Evolutionary conservation across 352 stramenopile species (phyloP), one percentile per base, ranked within the genome.

Genomic region (Lagenidium sp.): DNA sequence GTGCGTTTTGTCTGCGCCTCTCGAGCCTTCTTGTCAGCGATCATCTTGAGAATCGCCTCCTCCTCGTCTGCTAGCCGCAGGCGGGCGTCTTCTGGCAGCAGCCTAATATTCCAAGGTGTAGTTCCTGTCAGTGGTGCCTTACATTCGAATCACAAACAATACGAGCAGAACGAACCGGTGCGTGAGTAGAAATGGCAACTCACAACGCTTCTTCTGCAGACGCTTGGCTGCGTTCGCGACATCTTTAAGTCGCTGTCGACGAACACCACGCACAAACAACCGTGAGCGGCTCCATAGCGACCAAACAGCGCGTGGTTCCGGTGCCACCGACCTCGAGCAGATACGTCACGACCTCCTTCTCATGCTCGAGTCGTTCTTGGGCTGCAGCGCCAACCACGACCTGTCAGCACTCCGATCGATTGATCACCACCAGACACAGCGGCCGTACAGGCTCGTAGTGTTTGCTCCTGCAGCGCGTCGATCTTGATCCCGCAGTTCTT

Each of bases 341-440:
- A 49, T 85, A 82, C 3, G 75, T 59, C 42, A 90, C 72, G 41
- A 90, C 61, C 32, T 90, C 75, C 32, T 76, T 72, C 40, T 85
- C 60, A 35, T 85, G 68, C 41, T 87, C 67, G 16, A 59, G 47
- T 6, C 52, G 50, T 44, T n/a, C n/a, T n/a, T n/a, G n/a, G n/a
- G n/a, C n/a, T n/a, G n/a, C n/a, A n/a, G n/a, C n/a, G n/a, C 25
- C 48, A 8, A 45, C 32, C 4, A 55, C 20, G 41, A 30, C 34
- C 11, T 41, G 36, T 18, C 19, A 34, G 15, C 15, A 34, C 29
- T 10, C 10, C 15, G 10, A 34, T 34, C 29, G 29, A 10, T 10
- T 34, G 10, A 39, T 12, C 34, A 8, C 34, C 28, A 32, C 28
- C 28, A 18, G 16, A 39, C 34, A 16, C 34, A 32, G 28, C 28